These are phyloP conservation scores for Colletotrichum shisoi DNA, from an alignment of 2,329 filamentous ascomycete species.

Conservation along the genomic window DNA sequence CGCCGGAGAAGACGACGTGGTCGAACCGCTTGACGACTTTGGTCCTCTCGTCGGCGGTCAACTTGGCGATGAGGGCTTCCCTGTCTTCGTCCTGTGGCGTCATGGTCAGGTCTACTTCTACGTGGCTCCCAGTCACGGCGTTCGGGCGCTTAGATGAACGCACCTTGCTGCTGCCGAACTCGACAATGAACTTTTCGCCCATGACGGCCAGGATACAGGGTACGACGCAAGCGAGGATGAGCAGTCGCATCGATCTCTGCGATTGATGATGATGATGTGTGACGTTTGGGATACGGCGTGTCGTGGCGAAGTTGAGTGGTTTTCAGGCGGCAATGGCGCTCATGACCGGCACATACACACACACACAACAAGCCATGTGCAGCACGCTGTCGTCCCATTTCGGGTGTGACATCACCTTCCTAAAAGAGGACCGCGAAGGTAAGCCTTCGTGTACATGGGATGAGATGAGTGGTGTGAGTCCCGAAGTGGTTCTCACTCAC, in stretches of 20 bases:
- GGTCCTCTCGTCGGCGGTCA: conserved; percentile 27
- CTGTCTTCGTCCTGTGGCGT: conserved; percentile 26
- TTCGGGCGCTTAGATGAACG: neutral
- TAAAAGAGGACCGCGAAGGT: neutral
- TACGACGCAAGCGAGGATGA: neutral
- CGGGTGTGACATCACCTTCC: conserved; percentile 15
- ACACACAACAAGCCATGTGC: neutral
- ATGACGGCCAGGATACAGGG: neutral
- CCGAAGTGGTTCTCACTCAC: no score
- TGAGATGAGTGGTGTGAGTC: no score
- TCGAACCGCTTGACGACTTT: conserved; percentile 31
- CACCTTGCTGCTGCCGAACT: conserved; percentile 33
- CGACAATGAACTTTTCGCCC: conserved; percentile 37
- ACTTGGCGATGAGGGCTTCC: conserved; percentile 14
- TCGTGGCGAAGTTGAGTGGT: neutral
- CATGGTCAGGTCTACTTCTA: neutral
- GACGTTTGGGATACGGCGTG: neutral
- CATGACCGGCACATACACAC: neutral
- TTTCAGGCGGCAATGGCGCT: neutral
- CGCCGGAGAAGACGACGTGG: conserved; percentile 48
- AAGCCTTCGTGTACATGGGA: no score
- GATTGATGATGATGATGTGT: neutral
- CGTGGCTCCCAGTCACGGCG: neutral
- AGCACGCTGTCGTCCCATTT: neutral
- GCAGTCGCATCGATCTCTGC: neutral